Base-by-base conservation (phyloP, 1,139 yeast species). In the Magnusiomyces starmeri region DNA sequence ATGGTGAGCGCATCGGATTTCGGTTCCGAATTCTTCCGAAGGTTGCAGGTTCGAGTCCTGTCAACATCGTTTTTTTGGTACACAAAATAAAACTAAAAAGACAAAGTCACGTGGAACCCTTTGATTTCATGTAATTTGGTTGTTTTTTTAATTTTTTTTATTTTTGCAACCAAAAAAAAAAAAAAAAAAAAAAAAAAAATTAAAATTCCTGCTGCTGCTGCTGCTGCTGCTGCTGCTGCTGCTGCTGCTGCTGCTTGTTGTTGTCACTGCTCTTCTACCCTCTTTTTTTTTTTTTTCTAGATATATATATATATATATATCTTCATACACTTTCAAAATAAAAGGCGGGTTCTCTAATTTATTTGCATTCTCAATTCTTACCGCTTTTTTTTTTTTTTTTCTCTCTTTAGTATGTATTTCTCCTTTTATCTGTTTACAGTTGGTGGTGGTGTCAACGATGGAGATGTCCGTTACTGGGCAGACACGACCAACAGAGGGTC, bases 31-130 rank as follows among this genome's bases (percentile, higher is more conserved):
- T 9, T 27, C 32, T 27, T 27, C 32, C 32, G 49, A 44, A 49
- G 51, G 51, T 43, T 49, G 51, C 51, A 49, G 51, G 51, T 49
- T 49, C 51, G 51, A 49, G 45, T 49, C 51, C 51, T 49, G 51
- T 49, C 51, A 49, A 43, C 48, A 35, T 49, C 51, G 48, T 27
- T 27, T 9, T 12, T 27, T 27, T 27, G n/a, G n/a, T n/a, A n/a
- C n/a, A n/a, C n/a, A n/a, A n/a, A n/a, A n/a, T n/a, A n/a, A n/a
- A n/a, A n/a, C n/a, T 37, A 24, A 24, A 24, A 16, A 37, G 18
- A n/a, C 24, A 24, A 12, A 24, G 41, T 16, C 24, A 37, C 20
- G 18, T 37, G 41, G 41, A 24, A 6, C 24, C 21, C 10, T 37
- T 37, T 14, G 27, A 47, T 40, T 29, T 40, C n/a, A 25, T 26